These are phyloP conservation scores for Posidonia australis DNA, from an alignment of 106 monocot species.

Conservation along the genomic window DNA sequence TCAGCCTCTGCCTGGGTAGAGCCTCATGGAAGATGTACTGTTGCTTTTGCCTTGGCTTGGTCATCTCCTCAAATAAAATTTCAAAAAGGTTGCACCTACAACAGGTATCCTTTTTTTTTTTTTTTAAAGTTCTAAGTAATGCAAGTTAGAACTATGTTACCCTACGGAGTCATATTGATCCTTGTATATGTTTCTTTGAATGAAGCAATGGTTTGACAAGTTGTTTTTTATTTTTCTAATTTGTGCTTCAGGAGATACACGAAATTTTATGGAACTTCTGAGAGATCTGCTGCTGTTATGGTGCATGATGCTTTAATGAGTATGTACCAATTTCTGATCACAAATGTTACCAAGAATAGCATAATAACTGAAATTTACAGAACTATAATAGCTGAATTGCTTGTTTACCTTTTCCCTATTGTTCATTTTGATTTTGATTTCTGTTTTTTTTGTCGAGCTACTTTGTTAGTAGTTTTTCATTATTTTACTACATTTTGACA, in stretches of 20 bases:
- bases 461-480: background rate
- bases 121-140: background rate
- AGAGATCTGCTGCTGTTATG: conserved; percentile 65
- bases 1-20: conserved; percentile 90
- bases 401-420: background rate
- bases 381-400: no score
- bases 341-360: no score
- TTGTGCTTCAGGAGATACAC: conserved; percentile 70
- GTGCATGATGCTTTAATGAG: conserved; percentile 93
- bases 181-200: no score
- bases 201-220: background rate
- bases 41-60: conserved; percentile 50
- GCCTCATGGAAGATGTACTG: conserved; percentile 80
- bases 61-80: conserved; percentile 85
- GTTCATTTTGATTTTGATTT: no score
- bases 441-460: background rate
- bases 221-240: background rate
- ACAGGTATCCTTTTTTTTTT: conserved; percentile 36
- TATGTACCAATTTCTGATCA: conserved; percentile 16
- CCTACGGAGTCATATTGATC: no score
- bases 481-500: no score
- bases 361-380: no score
- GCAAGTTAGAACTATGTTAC: no score
- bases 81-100: conserved; percentile 80
- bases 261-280: conserved; percentile 92